These are phyloP conservation scores for Xylariaceae sp. DNA, from an alignment of 2,329 filamentous ascomycete genomes.

Conservation along the genomic window DNA sequence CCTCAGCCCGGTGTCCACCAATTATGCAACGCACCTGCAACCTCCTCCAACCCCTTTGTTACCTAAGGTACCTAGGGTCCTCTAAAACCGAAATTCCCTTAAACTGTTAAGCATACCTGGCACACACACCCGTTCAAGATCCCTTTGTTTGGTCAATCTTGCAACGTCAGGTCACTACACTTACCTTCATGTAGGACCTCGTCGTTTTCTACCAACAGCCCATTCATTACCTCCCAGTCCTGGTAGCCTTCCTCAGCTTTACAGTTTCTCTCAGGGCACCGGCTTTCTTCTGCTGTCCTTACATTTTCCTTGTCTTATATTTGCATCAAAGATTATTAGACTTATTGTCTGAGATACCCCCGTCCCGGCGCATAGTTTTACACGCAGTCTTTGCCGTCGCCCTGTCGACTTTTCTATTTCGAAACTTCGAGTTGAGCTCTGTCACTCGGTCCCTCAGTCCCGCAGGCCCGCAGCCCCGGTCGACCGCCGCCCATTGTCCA, in stretches of 20 bases:
- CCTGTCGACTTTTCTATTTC: neutral
- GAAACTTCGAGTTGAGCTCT: neutral
- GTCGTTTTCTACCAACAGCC: neutral
- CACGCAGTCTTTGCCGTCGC: neutral
- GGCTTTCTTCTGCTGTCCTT: neutral
- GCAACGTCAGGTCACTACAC: neutral
- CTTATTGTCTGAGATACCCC: slow-evolving; percentile 3
- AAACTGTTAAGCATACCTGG: neutral
- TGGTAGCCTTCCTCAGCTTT: neutral
- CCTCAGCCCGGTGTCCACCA: too few relatives aligned
- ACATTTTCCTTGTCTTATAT: neutral
- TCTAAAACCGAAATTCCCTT: neutral
- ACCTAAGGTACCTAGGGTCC: too few relatives aligned
- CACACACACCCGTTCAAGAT: neutral
- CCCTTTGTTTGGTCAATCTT: neutral
- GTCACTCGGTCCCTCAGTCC: too few relatives aligned
- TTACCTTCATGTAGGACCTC: neutral
- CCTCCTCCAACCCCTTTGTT: neutral
- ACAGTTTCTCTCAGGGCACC: neutral
- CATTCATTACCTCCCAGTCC: neutral
- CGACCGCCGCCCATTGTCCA: neutral
- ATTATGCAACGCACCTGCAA: neutral
- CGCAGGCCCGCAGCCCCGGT: neutral
- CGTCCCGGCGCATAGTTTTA: neutral
- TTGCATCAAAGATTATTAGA: neutral